Conservation (phyloP, 116 monocot genomes). For the Zostera marina region DNA sequence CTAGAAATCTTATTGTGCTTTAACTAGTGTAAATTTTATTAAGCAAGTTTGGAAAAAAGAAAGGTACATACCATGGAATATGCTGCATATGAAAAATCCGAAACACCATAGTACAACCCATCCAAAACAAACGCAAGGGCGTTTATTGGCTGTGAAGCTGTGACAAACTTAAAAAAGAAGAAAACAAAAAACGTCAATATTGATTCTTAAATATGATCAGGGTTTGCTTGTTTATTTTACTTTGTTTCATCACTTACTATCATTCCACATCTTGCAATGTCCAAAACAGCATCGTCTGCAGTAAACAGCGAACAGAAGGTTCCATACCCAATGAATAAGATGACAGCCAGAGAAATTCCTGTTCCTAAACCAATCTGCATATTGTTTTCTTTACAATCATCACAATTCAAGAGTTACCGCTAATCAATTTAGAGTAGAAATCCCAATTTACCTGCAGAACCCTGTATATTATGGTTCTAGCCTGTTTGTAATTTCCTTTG, state of each 20-base stretch:
- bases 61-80: slow-evolving; percentile 53
- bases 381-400: background rate
- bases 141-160: slow-evolving; percentile 80
- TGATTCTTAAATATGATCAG: too few species aligned
- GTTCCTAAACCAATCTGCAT: slow-evolving; percentile 54
- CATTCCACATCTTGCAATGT: slow-evolving; percentile 57
- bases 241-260: slow-evolving; percentile 29
- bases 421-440: too few species aligned
- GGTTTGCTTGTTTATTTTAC: too few species aligned
- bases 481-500: slow-evolving; percentile 51
- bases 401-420: background rate
- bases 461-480: slow-evolving; percentile 42
- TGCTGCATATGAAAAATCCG: slow-evolving; percentile 83
- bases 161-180: slow-evolving; percentile 52
- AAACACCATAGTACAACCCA: slow-evolving; percentile 95
- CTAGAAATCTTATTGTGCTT: background rate
- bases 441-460: slow-evolving; percentile 46
- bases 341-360: slow-evolving; percentile 38
- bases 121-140: slow-evolving; percentile 89
- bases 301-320: slow-evolving; percentile 58
- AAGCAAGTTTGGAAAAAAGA: background rate
- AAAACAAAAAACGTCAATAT: background rate
- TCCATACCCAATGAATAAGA: slow-evolving; percentile 60
- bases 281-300: slow-evolving; percentile 53
- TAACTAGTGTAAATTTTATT: background rate